phyloP scores from a whole-genome alignment of 169 alveolate species.

The Eimeria brunetti region DNA sequence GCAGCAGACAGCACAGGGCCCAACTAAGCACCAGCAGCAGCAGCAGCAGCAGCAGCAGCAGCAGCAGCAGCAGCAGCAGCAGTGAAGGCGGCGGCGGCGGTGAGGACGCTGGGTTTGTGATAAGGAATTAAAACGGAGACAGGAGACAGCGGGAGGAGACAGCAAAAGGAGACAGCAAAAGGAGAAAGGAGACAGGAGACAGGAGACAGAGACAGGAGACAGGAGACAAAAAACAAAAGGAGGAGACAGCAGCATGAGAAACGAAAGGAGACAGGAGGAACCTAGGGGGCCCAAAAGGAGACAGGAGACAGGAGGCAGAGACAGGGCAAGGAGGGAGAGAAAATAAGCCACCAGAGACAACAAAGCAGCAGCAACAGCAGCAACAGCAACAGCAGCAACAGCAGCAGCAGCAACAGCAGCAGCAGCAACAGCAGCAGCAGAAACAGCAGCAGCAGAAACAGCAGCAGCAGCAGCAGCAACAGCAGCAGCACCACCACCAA shows the following conservation, averaged over 20 bases:
- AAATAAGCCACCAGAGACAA: neutral
- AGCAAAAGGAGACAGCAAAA: no score
- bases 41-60: neutral
- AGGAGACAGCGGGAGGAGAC: neutral
- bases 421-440: no score
- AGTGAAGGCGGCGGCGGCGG: neutral
- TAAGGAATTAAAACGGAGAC: neutral
- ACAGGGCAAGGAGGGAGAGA: neutral
- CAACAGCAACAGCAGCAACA: neutral
- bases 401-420: neutral
- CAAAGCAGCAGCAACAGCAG: neutral
- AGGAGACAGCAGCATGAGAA: no score
- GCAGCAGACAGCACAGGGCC: neutral
- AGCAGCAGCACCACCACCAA: no score
- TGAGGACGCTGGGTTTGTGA: no score
- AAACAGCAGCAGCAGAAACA: no score
- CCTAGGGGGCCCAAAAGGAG: no score
- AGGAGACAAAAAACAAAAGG: neutral
- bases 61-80: neutral
- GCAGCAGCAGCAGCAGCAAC: no score
- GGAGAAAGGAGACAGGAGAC: neutral
- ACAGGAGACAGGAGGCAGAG: no score
- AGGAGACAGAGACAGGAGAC: neutral
- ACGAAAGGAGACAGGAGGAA: no score
- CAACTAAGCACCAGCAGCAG: neutral